Evolutionary conservation across 805 yeast species (phyloP).

Genomic region (Saccharomycopsis microspora): DNA sequence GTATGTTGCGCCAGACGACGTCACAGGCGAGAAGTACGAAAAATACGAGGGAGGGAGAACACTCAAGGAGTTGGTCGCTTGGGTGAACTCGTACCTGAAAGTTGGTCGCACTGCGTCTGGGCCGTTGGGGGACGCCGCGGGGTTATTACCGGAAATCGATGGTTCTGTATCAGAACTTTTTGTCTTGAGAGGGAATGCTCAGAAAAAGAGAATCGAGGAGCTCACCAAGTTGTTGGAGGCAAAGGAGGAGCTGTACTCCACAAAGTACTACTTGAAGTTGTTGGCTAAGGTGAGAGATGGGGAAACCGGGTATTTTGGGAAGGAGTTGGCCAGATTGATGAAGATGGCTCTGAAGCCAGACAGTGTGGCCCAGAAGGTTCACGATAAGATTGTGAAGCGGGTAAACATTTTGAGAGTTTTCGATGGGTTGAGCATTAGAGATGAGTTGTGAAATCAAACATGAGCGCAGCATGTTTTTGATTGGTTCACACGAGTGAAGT

Average conservation of each 20-base stretch:
- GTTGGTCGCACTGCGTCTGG: constrained; percentile 29
- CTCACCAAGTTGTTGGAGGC: constrained; percentile 26
- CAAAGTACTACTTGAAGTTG: constrained; percentile 38
- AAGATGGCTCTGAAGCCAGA: constrained; percentile 24
- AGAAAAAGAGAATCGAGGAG: constrained; percentile 22
- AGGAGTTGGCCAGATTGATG: constrained; percentile 34
- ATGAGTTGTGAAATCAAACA: background rate
- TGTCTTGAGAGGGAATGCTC: constrained; percentile 18
- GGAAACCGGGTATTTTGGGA: constrained; percentile 28
- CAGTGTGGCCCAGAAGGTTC: constrained; percentile 27
- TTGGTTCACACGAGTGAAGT: too few relatives aligned
- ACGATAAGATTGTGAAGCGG: constrained; percentile 39
- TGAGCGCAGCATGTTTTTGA: too few relatives aligned
- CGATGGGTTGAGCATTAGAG: background rate
- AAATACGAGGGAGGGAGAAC: constrained; percentile 30
- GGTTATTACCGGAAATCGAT: constrained; percentile 23
- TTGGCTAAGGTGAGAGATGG: constrained; percentile 34
- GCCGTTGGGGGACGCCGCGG: constrained; percentile 23
- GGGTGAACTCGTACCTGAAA: constrained; percentile 33
- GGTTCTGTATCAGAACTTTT: constrained; percentile 20
- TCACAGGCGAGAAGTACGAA: constrained; percentile 20
- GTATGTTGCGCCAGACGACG: constrained; percentile 29
- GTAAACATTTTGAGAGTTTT: constrained; percentile 31
- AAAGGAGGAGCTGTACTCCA: constrained; percentile 16
- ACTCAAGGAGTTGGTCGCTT: constrained; percentile 39